Base-by-base conservation (phyloP, 2,329 filamentous ascomycete genomes). In the Aspergillus sp. region DNA sequence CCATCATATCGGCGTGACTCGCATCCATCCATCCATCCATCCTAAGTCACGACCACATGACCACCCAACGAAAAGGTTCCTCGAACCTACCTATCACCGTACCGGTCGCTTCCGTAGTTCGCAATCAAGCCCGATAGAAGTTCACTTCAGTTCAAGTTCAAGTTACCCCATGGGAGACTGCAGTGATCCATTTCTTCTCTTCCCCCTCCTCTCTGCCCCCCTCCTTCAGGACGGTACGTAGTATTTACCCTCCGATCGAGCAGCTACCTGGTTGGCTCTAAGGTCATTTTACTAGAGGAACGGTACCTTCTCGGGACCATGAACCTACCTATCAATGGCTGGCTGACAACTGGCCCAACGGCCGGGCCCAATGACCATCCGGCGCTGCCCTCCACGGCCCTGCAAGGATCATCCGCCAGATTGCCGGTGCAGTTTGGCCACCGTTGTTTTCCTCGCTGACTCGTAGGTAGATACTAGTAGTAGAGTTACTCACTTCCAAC, bases 401-500 rank as follows among this genome's bases (percentile, higher is more conserved):
- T 63, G 63, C 58, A 62, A 57, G 47, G 63, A 65, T 64, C 63
- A 48, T 58, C 63, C 55, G 39, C 50, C 47, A 57, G 62, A 55
- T 61, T 56, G 56, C 30, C 47, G 38, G 25, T 51, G 50, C 58
- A 60, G 62, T 61, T 61, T 32, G 57, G 51, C 32, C 45, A 64
- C 23, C 47, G 36, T 45, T 10, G 12, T 38, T 25, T 6, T 28
- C 39, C 23, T 32, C 30, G 15, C 30, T 28, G 41, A 53, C 17
- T 45, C 39, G 17, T 8, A 25, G 47, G 30, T 28, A 50, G 23
- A 25, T 25, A 25, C 23, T 25, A 25, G 23, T 25, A 25, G 23
- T 25, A 25, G 23, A 25, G 23, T 25, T 30, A 30, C 10, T 30
- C 10, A 30, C 28, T 30, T 28, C 25, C 25, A 3, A 8, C 17